A percentile compares a stretch with the other conserved stretches of the same genome.
phyloP scores from a whole-genome alignment of 768 basidiomycete genomes.

The Trametes punicea region DNA sequence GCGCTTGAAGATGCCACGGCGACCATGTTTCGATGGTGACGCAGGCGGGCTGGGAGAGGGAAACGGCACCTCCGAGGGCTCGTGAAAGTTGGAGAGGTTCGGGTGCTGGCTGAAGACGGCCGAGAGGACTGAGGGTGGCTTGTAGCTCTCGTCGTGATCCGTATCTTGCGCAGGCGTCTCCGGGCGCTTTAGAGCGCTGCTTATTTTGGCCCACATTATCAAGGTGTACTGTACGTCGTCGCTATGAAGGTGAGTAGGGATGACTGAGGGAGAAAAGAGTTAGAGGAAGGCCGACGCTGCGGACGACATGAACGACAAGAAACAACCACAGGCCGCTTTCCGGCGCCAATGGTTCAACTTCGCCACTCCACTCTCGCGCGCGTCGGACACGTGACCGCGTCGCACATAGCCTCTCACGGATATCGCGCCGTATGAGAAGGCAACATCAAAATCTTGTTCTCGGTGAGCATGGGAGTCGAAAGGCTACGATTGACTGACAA shows the following conservation, averaged over 20 bases:
- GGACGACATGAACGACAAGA: slow-evolving; percentile 15
- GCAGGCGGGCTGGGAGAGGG: slow-evolving; percentile 39
- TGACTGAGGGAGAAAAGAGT: background rate
- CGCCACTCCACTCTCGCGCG: background rate
- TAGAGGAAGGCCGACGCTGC: background rate
- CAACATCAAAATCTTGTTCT: no score
- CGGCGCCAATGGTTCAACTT: slow-evolving; percentile 16
- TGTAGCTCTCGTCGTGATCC: slow-evolving; percentile 18
- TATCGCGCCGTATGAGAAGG: no score
- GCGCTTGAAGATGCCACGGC: slow-evolving; percentile 53
- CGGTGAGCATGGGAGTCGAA: no score
- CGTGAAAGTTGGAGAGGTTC: slow-evolving; percentile 56
- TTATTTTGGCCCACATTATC: slow-evolving; percentile 62
- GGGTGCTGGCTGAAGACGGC: slow-evolving; percentile 59
- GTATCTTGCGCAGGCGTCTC: slow-evolving; percentile 22
- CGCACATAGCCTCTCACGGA: background rate
- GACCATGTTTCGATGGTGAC: slow-evolving; percentile 48
- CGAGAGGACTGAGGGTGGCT: slow-evolving; percentile 36
- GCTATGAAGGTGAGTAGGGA: background rate
- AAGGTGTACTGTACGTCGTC: slow-evolving; percentile 5
- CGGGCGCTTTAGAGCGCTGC: slow-evolving; percentile 49
- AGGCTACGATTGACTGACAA: no score
- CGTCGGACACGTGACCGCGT: slow-evolving; percentile 18
- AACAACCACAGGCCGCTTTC: background rate
- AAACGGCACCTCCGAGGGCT: slow-evolving; percentile 29